Percentiles rank a stretch among this genome's conserved stretches.
These are phyloP conservation scores for Collybiopsis luxurians DNA, from an alignment of 768 basidiomycete genomes.

Conservation along the genomic window DNA sequence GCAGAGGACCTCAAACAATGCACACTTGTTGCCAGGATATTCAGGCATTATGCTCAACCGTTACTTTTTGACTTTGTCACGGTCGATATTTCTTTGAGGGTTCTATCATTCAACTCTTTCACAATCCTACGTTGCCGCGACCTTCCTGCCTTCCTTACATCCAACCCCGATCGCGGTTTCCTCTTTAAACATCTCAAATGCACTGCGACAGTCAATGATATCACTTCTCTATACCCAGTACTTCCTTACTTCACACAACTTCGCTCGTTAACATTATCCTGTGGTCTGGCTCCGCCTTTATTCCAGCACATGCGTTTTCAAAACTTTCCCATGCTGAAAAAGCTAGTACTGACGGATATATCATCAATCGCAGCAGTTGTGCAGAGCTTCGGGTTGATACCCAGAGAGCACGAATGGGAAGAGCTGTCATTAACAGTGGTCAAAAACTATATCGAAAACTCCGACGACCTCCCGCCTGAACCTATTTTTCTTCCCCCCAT, in stretches of 20 bases:
- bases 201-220: neutral
- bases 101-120: neutral
- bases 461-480: neutral
- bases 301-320: neutral
- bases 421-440: neutral
- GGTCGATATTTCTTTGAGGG: neutral
- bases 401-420: neutral
- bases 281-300: neutral
- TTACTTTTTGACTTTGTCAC: neutral
- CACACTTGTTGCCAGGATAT: neutral
- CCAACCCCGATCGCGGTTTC: neutral
- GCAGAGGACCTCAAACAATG: neutral
- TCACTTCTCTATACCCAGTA: neutral
- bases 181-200: slow-evolving; percentile 4
- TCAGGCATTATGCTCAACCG: neutral
- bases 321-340: neutral
- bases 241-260: neutral
- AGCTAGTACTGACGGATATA: neutral
- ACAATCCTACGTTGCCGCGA: neutral
- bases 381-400: neutral
- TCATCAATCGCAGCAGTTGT: neutral
- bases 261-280: neutral
- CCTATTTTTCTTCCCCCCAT: neutral
- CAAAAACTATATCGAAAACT: neutral
- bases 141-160: neutral